Conservation (phyloP, 2,329 filamentous ascomycete species). For the Chaetomiaceae sp. region DNA sequence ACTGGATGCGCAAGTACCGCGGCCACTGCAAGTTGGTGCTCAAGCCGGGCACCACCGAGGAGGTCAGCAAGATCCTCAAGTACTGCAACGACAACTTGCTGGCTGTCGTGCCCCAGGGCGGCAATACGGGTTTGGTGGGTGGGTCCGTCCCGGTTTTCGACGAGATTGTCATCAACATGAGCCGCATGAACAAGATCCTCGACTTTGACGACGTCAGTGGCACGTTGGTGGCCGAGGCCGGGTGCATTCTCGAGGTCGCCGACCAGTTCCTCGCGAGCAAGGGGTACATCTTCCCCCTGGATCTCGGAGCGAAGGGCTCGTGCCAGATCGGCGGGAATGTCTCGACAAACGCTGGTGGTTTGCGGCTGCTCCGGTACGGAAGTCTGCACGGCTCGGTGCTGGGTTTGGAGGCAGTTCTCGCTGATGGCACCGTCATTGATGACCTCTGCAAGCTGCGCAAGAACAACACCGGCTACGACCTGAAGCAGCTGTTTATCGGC, state of each 20-base stretch:
- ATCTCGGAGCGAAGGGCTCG: conserved; percentile 95
- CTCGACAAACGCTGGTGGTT: conserved; percentile 88
- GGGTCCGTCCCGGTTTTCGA: conserved; percentile 96
- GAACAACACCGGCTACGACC: conserved; percentile 97
- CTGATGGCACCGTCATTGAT: conserved; percentile 87
- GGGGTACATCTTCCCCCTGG: conserved; percentile 87
- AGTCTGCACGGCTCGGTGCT: conserved; percentile 91
- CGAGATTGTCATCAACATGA: conserved; percentile 90
- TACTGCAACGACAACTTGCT: conserved; percentile 94
- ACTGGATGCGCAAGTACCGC: conserved; percentile 99
- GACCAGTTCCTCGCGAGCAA: conserved; percentile 81
- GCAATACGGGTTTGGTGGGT: conserved; percentile 93
- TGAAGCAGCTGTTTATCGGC: conserved; percentile 96
- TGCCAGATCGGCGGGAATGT: conserved; percentile 97
- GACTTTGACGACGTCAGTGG: conserved; percentile 93
- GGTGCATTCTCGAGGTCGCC: conserved; percentile 82
- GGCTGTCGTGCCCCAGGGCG: conserved; percentile 93
- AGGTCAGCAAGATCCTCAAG: conserved; percentile 84
- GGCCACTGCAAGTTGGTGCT: conserved; percentile 84
- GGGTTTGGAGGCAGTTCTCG: conserved; percentile 87
- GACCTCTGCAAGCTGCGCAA: conserved; percentile 86
- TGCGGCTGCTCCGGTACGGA: conserved; percentile 86
- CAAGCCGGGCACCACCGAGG: conserved; percentile 76
- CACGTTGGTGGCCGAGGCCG: conserved; percentile 83
- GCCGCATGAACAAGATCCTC: conserved; percentile 84